A percentile compares a stretch with the other conserved stretches of the same genome.
These are phyloP conservation scores for Penicillium bovifimosum DNA, from an alignment of 495 filamentous ascomycete genomes.

Conservation along the genomic window DNA sequence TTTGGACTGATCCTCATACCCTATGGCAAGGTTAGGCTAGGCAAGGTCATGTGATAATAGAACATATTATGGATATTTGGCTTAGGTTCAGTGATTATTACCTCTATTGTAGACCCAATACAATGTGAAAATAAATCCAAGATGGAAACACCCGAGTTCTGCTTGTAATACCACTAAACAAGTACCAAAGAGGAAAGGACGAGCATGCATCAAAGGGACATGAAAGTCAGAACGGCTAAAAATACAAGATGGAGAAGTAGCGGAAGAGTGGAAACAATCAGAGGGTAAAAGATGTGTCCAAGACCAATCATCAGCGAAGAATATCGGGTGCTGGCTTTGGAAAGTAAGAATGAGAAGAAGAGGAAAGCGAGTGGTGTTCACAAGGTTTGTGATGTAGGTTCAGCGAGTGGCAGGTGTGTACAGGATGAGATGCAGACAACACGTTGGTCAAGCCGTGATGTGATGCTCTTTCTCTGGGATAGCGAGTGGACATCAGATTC, in stretches of 20 bases:
- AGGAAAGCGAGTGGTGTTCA: constrained; percentile 5
- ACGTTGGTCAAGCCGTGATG: neutral
- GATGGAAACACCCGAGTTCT: neutral
- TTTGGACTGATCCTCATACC: constrained; percentile 57
- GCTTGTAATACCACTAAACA: constrained; percentile 2
- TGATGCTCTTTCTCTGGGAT: neutral
- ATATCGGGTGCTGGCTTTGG: neutral
- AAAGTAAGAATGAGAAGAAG: neutral
- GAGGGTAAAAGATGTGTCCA: neutral
- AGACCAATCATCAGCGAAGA: neutral
- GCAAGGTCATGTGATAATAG: no score
- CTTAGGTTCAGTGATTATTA: no score
- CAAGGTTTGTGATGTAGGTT: neutral
- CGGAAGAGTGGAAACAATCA: neutral
- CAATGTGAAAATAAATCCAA: neutral
- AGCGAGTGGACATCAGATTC: constrained; percentile 6
- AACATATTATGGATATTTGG: no score
- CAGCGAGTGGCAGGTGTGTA: neutral
- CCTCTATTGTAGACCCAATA: no score
- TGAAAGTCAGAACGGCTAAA: constrained; percentile 3
- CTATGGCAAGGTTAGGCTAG: no score
- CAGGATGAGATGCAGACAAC: neutral
- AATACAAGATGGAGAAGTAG: constrained; percentile 2
- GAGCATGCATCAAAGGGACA: constrained; percentile 2
- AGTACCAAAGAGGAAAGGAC: neutral